A percentile compares a stretch with the other conserved stretches of the same genome.
Evolutionary conservation across 768 basidiomycete genomes (phyloP).

Genomic region (Boletus edulis): DNA sequence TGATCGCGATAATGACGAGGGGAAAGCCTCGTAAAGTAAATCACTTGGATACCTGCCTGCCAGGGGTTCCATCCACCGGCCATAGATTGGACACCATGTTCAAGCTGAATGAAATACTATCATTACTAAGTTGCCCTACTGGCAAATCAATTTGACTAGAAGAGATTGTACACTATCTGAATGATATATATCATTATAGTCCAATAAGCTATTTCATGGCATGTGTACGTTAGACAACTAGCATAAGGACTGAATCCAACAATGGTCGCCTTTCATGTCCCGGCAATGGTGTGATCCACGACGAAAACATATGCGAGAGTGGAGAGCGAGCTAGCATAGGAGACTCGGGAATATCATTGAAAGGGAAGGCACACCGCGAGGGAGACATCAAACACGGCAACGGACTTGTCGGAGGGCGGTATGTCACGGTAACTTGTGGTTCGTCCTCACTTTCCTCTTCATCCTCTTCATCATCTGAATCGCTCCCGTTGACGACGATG

Average conservation of each 20-base stretch:
- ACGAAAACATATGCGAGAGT: slow-evolving; percentile 16
- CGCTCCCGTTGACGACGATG: slow-evolving; percentile 5
- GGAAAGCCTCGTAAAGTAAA: no score
- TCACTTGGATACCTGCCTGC: no score
- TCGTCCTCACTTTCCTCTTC: neutral
- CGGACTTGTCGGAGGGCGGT: slow-evolving; percentile 7
- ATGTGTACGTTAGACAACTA: neutral
- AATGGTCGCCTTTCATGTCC: slow-evolving; percentile 4
- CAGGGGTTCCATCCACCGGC: no score
- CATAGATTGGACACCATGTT: no score
- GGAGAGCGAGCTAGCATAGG: slow-evolving; percentile 7
- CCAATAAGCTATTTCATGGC: neutral
- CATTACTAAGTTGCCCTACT: no score
- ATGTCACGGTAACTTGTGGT: neutral
- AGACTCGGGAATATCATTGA: slow-evolving; percentile 9
- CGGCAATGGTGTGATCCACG: slow-evolving; percentile 15
- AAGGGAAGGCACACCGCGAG: slow-evolving; percentile 4
- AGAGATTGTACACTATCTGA: no score
- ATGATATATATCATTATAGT: neutral
- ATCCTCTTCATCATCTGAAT: neutral
- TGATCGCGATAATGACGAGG: no score
- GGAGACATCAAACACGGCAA: slow-evolving; percentile 7
- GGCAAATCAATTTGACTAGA: no score
- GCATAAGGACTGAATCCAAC: slow-evolving; percentile 19
- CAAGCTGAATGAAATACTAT: no score